Evolutionary conservation across 192 early-diverging fungal genomes (phyloP), one percentile per base, ranked within the genome.

Genomic region (Coemansia nantahalensis): DNA sequence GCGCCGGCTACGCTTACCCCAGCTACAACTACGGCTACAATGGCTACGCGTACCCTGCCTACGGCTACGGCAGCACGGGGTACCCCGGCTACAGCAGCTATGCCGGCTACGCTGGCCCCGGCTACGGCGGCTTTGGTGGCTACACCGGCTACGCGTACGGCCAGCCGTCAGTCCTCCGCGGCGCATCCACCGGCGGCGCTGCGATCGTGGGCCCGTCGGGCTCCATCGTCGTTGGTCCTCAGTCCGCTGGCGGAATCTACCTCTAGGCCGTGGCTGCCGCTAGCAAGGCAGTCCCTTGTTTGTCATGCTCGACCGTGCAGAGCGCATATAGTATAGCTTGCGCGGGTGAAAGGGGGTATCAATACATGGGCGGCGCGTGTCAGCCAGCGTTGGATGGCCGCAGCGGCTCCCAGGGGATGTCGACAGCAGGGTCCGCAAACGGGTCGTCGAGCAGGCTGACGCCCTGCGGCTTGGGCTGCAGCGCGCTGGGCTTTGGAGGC

Each of bases 191-290:
- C 23, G 36, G 64, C 18, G 71, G 71, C 13, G 71, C 71, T 14
- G 50, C 62, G 2, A 67, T 75, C 39, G 45, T 67, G n/a, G 71
- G 71, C 30, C 71, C 71, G 3, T 75, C 71, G 13, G 71, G 71
- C 21, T 62, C 71, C 14, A 75, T 75, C 39, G 53, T 63, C 21
- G 71, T 75, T 34, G 71, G 71, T 17, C 71, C 71, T 28, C 71
- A 75, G 56, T 75, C 63, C 62, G 64, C 71, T 62, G 71, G 71
- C 64, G 71, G 71, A 44, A 41, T 59, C 28, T 75, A 55, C 52
- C 37, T 67, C 16, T 54, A 54, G 30, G 14, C 10, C n/a, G n/a
- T n/a, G n/a, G n/a, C n/a, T n/a, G n/a, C n/a, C n/a, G n/a, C n/a
- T n/a, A n/a, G n/a, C n/a, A n/a, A n/a, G n/a, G n/a, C n/a, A n/a